Percentiles rank a stretch among this genome's conserved stretches.
phyloP scores from a whole-genome alignment of 345 rosid species.

The Clausena lansium region DNA sequence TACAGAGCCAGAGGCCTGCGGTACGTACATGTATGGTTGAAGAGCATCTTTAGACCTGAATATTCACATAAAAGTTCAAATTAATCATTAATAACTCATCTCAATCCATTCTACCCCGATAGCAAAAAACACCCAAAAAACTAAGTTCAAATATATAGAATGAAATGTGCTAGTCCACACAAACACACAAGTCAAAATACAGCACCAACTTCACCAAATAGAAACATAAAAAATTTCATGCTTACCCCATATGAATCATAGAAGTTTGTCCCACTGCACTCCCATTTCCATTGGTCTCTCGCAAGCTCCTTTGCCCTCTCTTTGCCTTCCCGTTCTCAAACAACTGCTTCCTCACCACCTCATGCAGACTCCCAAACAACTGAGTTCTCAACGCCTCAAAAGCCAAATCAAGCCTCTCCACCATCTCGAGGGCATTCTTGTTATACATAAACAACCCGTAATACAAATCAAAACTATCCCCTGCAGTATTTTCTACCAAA shows the following conservation, averaged over 20 bases:
- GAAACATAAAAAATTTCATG: not conserved
- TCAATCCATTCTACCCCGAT: not conserved
- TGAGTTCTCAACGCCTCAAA: slow-evolving; percentile 53
- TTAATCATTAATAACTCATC: not conserved
- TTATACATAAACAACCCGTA: slow-evolving; percentile 77
- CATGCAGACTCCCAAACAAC: slow-evolving; percentile 55
- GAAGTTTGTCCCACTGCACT: slow-evolving; percentile 1
- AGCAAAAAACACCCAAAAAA: not conserved
- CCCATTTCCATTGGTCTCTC: not conserved
- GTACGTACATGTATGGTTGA: slow-evolving; percentile 26
- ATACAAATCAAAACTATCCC: slow-evolving; percentile 78
- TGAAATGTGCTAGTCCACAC: not conserved
- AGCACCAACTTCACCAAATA: not conserved
- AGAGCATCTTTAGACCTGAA: slow-evolving; percentile 38
- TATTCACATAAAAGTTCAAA: not conserved
- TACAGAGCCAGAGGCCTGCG: slow-evolving; percentile 20
- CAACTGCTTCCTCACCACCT: slow-evolving; percentile 46
- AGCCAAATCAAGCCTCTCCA: slow-evolving; percentile 68
- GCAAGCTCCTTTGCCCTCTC: not conserved
- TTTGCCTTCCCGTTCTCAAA: slow-evolving; percentile 20
- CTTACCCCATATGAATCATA: slow-evolving; percentile 13
- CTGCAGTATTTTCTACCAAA: slow-evolving; percentile 47
- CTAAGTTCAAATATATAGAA: too few species aligned
- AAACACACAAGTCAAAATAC: not conserved
- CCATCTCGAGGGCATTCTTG: slow-evolving; percentile 53